Conservation (phyloP, 441 rosid genomes). For the Jatropha multifida region DNA sequence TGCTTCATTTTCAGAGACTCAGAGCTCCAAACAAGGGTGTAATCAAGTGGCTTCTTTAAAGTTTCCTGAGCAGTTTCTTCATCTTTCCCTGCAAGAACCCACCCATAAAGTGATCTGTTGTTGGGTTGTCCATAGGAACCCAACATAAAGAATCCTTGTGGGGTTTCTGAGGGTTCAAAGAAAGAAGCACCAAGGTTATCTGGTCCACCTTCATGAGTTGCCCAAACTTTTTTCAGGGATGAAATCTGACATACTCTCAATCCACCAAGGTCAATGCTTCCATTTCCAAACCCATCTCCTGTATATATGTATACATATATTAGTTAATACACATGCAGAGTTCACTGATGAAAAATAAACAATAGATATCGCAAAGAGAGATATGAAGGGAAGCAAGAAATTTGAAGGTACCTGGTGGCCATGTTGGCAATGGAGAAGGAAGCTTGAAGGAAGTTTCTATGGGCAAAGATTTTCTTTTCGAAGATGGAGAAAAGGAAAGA, state of each 20-base stretch:
- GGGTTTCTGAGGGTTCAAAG: conserved; percentile 62
- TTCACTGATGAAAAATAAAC: not conserved
- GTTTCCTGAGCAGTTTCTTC: conserved; percentile 28
- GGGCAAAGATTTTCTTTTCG: conserved; percentile 43
- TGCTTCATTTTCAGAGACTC: conserved; percentile 58
- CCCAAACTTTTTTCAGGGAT: conserved; percentile 68
- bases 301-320: not conserved
- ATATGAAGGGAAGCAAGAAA: too few relatives aligned
- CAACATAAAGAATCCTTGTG: conserved; percentile 55
- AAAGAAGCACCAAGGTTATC: conserved; percentile 73
- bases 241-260: conserved; percentile 56
- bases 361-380: not conserved
- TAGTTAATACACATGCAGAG: not conserved
- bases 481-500: conserved; percentile 4
- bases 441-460: conserved; percentile 52
- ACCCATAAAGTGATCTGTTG: conserved; percentile 51
- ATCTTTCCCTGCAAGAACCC: conserved; percentile 58
- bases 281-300: conserved; percentile 71
- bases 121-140: conserved; percentile 76
- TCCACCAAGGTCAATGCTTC: conserved; percentile 70
- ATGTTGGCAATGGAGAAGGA: conserved; percentile 68
- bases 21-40: conserved; percentile 74
- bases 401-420: conserved; percentile 48
- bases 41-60: conserved; percentile 57
- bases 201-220: conserved; percentile 66